Evolutionary conservation across 352 stramenopile species (phyloP).

Genomic region (Pseudoperonospora humuli): DNA sequence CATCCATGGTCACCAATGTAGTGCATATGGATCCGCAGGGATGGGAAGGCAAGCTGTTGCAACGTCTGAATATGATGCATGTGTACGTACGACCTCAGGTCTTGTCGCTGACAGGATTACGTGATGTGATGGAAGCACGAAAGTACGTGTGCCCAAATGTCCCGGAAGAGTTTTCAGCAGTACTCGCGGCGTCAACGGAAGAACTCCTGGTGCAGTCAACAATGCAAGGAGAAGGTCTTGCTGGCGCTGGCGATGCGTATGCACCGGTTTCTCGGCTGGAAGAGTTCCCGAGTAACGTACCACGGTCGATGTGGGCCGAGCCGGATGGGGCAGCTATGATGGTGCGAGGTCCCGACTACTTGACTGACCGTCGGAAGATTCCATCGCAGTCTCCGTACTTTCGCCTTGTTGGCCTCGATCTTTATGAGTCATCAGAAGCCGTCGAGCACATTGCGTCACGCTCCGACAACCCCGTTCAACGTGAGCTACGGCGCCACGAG

Average conservation of each 20-base stretch:
- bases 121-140: constrained; percentile 66
- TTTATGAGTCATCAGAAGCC: constrained; percentile 45
- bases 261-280: constrained; percentile 19
- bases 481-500: constrained; percentile 48
- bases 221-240: constrained; percentile 10
- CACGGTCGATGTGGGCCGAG: constrained; percentile 62
- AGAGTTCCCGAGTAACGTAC: constrained; percentile 48
- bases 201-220: constrained; percentile 13
- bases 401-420: constrained; percentile 55
- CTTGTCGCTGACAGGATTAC: constrained; percentile 41
- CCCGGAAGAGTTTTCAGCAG: constrained; percentile 47
- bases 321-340: constrained; percentile 58
- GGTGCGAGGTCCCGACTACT: constrained; percentile 62
- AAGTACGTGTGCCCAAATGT: constrained; percentile 73
- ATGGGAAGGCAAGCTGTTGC: constrained; percentile 59
- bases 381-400: constrained; percentile 57
- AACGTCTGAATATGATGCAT: constrained; percentile 46
- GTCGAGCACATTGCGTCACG: constrained; percentile 58
- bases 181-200: constrained; percentile 28
- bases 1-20: constrained; percentile 63
- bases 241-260: constrained; percentile 15
- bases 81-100: constrained; percentile 55
- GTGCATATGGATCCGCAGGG: constrained; percentile 60
- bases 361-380: constrained; percentile 62
- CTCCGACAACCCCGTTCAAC: constrained; percentile 54